A percentile compares a stretch with the other conserved stretches of the same genome.
phyloP scores from a whole-genome alignment of 306 rosid species.

The Dryas octopetala region DNA sequence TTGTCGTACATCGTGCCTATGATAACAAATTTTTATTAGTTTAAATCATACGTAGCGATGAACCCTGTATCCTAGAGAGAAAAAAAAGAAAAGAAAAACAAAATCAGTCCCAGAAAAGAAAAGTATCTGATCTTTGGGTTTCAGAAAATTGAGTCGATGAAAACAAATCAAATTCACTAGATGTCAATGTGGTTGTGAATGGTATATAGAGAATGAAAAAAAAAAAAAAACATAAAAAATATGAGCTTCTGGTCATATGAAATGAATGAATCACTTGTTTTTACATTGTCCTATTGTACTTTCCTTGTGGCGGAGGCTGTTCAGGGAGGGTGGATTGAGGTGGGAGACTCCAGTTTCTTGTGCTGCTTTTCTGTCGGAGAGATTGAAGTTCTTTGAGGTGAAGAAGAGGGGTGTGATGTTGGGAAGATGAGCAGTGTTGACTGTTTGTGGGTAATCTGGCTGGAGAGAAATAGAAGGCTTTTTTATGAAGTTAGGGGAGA shows the following conservation, averaged over 20 bases:
- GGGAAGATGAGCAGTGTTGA: no score
- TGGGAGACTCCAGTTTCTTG: no score
- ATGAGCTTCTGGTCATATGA: neutral
- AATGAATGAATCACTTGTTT: neutral
- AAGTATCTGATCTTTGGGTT: neutral
- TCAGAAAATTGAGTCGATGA: neutral
- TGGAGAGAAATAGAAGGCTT: no score
- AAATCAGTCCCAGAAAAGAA: neutral
- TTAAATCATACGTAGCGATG: neutral
- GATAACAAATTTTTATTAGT: neutral
- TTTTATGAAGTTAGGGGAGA: no score
- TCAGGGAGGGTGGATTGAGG: no score
- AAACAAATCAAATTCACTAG: neutral
- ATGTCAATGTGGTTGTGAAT: constrained; percentile 1
- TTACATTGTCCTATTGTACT: no score
- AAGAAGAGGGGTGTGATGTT: no score
- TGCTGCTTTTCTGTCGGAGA: no score
- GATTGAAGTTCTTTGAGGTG: no score
- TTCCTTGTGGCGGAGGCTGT: no score
- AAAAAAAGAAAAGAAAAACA: neutral
- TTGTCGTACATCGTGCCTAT: no score
- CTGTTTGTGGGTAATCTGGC: no score
- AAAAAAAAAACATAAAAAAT: neutral
- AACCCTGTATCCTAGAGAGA: neutral
- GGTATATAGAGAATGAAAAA: neutral